These are phyloP conservation scores for Pilaira anomala DNA, from an alignment of 192 early-diverging fungal species.

Conservation along the genomic window DNA sequence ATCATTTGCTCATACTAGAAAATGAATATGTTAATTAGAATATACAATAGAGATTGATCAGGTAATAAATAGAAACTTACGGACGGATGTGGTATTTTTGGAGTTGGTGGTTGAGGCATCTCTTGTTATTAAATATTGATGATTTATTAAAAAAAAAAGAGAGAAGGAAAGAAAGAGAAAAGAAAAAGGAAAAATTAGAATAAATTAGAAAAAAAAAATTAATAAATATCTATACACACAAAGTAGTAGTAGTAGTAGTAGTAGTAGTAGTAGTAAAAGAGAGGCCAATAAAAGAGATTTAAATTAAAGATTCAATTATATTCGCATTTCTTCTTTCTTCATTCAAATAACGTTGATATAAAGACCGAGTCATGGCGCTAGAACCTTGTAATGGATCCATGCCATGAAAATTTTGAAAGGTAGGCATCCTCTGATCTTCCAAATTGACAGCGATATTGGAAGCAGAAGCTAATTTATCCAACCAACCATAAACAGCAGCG, in stretches of 20 bases:
- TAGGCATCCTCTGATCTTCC: conserved; percentile 4
- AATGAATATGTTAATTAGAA: neutral
- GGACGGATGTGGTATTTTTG: conserved; percentile 20
- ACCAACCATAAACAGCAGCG: conserved; percentile 15
- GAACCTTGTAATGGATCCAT: too few relatives aligned
- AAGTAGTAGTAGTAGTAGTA: too few relatives aligned
- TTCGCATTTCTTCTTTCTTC: neutral
- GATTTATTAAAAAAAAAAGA: conserved; percentile 11
- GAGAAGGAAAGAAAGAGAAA: conserved; percentile 2
- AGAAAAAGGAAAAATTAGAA: conserved; percentile 11
- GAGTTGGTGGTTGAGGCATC: neutral
- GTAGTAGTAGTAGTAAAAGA: too few relatives aligned
- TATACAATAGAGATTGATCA: neutral
- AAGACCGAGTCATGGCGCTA: too few relatives aligned
- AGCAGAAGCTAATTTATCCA: conserved; percentile 23
- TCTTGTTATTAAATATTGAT: neutral
- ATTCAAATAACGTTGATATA: too few relatives aligned
- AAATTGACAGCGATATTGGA: conserved; percentile 5
- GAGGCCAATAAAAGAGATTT: neutral
- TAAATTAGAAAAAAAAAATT: conserved; percentile 8
- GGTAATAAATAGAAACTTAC: conserved; percentile 13
- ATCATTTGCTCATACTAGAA: conserved; percentile 37
- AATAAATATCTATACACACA: too few relatives aligned
- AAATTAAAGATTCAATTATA: neutral
- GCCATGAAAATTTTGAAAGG: neutral